phyloP scores from a whole-genome alignment of 192 early-diverging fungal species.

The Ramicandelaber brevisporus region DNA sequence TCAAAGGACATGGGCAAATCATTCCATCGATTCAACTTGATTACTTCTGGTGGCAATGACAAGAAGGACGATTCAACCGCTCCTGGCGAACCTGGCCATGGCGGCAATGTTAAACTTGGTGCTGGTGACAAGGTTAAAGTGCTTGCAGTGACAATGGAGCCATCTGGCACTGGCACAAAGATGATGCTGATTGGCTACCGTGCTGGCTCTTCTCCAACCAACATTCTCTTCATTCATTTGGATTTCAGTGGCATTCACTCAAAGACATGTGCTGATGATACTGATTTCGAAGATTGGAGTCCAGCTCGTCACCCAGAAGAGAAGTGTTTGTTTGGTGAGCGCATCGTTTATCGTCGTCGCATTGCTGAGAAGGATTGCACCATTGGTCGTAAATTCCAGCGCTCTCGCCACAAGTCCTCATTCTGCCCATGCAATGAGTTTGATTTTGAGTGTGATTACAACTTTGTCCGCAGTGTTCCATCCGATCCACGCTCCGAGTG shows the following conservation, averaged over 20 bases:
- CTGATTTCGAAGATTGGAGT: conserved; percentile 46
- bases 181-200: conserved; percentile 13
- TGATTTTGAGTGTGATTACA: conserved; percentile 83
- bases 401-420: conserved; percentile 21
- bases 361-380: conserved; percentile 38
- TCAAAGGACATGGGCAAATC: conserved; percentile 55
- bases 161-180: conserved; percentile 1
- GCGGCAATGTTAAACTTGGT: conserved; percentile 61
- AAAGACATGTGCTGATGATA: conserved; percentile 12
- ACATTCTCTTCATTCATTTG: conserved; percentile 17
- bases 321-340: conserved; percentile 34
- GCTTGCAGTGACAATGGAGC: background rate
- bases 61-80: conserved; percentile 32
- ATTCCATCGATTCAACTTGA: conserved; percentile 50
- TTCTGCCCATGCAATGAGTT: conserved; percentile 44
- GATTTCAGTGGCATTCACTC: conserved; percentile 18
- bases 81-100: no score
- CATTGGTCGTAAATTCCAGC: conserved; percentile 39
- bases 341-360: conserved; percentile 44
- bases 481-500: no score
- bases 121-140: no score
- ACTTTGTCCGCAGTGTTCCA: conserved; percentile 60
- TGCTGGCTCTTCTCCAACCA: conserved; percentile 13
- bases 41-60: conserved; percentile 34
- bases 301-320: conserved; percentile 20